A percentile compares a stretch with the other conserved stretches of the same genome.
Conservation (phyloP, 495 filamentous ascomycete species). For the Ramalina peruviana region DNA sequence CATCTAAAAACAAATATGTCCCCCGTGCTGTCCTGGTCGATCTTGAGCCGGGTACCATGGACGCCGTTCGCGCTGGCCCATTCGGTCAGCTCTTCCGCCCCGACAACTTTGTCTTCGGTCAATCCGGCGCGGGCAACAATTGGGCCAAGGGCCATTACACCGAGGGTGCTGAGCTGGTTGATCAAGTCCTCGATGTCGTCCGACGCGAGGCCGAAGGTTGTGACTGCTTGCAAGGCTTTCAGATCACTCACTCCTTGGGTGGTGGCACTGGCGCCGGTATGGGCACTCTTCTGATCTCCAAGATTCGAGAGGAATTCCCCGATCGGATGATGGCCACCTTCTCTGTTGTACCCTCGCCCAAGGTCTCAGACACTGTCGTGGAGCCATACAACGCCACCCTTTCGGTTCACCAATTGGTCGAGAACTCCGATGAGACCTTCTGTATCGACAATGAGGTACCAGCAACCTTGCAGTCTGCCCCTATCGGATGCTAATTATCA, state of each 20-base stretch:
- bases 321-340: conserved; percentile 99
- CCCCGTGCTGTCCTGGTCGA: conserved; percentile 99
- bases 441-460: conserved; percentile 97
- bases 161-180: conserved; percentile 97
- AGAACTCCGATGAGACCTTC: conserved; percentile 99
- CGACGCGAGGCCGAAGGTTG: conserved; percentile 97
- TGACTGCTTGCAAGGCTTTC: conserved; percentile 99
- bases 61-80: conserved; percentile 95
- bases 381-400: conserved; percentile 99
- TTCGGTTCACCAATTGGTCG: conserved; percentile 97
- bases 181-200: conserved; percentile 96
- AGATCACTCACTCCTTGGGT: conserved; percentile 99
- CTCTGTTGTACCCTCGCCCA: conserved; percentile 98
- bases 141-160: conserved; percentile 99
- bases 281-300: conserved; percentile 98
- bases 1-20: conserved; percentile 94
- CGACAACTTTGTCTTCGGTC: conserved; percentile 99
- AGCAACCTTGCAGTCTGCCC: not conserved
- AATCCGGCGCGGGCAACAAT: conserved; percentile 99
- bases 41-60: conserved; percentile 96
- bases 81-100: conserved; percentile 99
- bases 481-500: conserved; percentile 13
- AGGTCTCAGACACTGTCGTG: conserved; percentile 99
- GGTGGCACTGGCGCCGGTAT: conserved; percentile 99
- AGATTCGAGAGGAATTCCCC: conserved; percentile 99